phyloP scores from a whole-genome alignment of 2,329 filamentous ascomycete species.

The Fusarium sp. region DNA sequence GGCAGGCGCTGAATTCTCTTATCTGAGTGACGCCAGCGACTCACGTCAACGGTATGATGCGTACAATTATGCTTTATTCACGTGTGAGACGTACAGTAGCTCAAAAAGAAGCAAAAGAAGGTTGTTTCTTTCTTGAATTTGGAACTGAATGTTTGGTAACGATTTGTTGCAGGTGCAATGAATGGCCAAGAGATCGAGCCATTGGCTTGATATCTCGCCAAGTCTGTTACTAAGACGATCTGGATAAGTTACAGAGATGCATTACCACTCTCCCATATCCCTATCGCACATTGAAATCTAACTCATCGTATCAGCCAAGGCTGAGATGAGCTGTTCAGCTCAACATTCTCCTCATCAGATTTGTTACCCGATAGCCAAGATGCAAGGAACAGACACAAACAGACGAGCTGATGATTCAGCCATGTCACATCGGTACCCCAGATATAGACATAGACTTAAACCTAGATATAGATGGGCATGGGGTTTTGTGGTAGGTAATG shows the following conservation, averaged over 20 bases:
- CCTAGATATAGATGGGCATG: not conserved
- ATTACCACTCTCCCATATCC: slow-evolving; percentile 3
- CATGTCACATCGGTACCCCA: slow-evolving; percentile 11
- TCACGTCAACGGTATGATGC: slow-evolving; percentile 26
- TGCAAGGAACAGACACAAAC: not conserved
- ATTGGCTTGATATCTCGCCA: slow-evolving; percentile 24
- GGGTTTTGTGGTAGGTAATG: slow-evolving; percentile 37
- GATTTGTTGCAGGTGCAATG: not conserved
- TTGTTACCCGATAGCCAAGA: slow-evolving; percentile 15
- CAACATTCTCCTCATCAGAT: slow-evolving; percentile 7
- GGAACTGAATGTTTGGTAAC: not conserved
- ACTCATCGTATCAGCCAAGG: slow-evolving; percentile 9
- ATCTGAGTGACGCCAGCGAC: slow-evolving; percentile 37
- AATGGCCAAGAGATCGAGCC: slow-evolving; percentile 9
- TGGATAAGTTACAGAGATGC: slow-evolving; percentile 29
- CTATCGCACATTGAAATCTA: not conserved
- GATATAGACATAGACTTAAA: slow-evolving; percentile 19
- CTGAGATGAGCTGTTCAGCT: slow-evolving; percentile 11
- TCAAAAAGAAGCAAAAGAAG: slow-evolving; percentile 12
- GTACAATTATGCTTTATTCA: slow-evolving; percentile 17
- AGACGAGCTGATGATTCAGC: slow-evolving; percentile 38
- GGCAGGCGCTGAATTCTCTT: slow-evolving; percentile 3
- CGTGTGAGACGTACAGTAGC: slow-evolving; percentile 9
- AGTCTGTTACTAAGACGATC: slow-evolving; percentile 23
- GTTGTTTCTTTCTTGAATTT: slow-evolving; percentile 9